Conservation (phyloP, 192 early-diverging fungal genomes). For the Umbelopsis isabellina region DNA sequence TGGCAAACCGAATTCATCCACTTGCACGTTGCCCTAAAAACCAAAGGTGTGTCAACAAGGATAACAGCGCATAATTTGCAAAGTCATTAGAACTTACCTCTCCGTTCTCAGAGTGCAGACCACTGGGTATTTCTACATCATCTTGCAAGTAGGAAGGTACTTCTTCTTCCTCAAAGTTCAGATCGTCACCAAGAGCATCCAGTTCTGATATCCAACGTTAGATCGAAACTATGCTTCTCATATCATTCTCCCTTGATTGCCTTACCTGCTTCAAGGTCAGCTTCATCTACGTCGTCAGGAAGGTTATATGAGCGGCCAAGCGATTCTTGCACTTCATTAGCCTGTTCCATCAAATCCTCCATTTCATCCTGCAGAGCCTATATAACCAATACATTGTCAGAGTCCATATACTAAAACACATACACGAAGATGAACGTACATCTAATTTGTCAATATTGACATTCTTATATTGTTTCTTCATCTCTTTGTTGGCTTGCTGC, state of each 20-base stretch:
- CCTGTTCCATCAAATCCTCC: conserved; percentile 96
- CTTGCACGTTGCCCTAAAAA: conserved; percentile 32
- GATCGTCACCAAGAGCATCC: conserved; percentile 94
- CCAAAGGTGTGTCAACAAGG: not conserved
- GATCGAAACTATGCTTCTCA: not conserved
- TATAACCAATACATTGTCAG: not conserved
- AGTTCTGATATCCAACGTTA: conserved; percentile 64
- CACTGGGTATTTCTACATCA: conserved; percentile 51
- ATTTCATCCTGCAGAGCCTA: conserved; percentile 96
- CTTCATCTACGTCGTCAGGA: conserved; percentile 95
- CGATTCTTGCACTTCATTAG: conserved; percentile 97
- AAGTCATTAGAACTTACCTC: conserved; percentile 40
- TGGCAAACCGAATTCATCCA: conserved; percentile 60
- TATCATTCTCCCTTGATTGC: not conserved
- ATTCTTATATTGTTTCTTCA: conserved; percentile 97
- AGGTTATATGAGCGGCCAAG: conserved; percentile 90
- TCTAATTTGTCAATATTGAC: conserved; percentile 95
- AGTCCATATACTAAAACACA: not conserved
- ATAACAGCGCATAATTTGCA: not conserved
- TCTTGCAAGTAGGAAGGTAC: conserved; percentile 87
- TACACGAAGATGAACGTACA: conserved; percentile 48
- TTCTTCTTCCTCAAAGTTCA: conserved; percentile 78
- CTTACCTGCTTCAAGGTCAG: conserved; percentile 92
- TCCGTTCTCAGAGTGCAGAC: conserved; percentile 48
- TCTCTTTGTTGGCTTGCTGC: conserved; percentile 90